These are phyloP conservation scores for Cladosporium sp. DNA, from an alignment of 2,329 filamentous ascomycete species.

Conservation along the genomic window DNA sequence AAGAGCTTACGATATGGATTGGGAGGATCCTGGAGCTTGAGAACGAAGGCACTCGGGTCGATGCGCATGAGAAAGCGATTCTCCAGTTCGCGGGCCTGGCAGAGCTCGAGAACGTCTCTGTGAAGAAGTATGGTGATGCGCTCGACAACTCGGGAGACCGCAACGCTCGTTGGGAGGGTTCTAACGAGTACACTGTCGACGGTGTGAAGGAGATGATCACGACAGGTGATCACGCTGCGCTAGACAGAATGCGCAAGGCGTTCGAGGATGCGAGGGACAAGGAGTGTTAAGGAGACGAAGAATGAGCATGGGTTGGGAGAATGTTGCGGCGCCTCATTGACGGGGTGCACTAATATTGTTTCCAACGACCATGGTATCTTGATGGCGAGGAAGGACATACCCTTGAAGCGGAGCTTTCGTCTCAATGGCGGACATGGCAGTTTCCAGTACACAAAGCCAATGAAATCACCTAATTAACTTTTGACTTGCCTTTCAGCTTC, in stretches of 20 bases:
- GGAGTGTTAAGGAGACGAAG: background rate
- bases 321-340: background rate
- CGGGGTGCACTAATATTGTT: background rate
- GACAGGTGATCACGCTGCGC: background rate
- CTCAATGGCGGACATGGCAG: background rate
- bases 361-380: background rate
- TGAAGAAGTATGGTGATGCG: background rate
- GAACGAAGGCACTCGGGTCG: background rate
- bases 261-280: background rate
- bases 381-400: background rate
- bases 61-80: background rate
- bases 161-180: background rate
- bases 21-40: background rate
- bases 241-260: background rate
- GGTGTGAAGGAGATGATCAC: background rate
- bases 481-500: background rate
- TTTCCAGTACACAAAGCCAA: background rate
- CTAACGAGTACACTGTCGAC: background rate
- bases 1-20: background rate
- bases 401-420: accelerated
- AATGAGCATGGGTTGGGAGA: background rate
- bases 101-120: background rate
- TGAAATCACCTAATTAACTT: background rate
- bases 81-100: background rate
- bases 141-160: background rate